Evolutionary conservation across 2,329 filamentous ascomycete species (phyloP).

Genomic region (Botrytis deweyae): DNA sequence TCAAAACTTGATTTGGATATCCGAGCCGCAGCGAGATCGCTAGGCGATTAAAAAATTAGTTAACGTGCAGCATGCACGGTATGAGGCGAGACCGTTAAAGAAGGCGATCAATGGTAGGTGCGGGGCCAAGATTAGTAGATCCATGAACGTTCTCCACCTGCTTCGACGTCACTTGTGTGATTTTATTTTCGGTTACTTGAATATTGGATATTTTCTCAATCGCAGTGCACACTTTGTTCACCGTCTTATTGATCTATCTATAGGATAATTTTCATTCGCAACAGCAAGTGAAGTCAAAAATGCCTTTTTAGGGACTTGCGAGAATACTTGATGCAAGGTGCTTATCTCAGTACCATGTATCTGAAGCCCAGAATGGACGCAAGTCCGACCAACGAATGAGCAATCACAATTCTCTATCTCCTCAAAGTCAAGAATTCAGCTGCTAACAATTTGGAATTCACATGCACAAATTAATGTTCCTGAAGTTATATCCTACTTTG

Average conservation of each 20-base stretch:
- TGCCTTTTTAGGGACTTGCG: not conserved
- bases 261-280: not conserved
- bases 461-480: not conserved
- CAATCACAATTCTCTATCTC: not conserved
- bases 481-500: not conserved
- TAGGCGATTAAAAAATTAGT: not conserved
- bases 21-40: not conserved
- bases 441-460: not conserved
- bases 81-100: not conserved
- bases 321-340: not conserved
- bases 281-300: not conserved
- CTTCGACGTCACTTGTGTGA: not conserved
- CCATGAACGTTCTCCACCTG: not conserved
- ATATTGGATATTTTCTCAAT: not conserved
- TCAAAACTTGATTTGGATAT: not conserved
- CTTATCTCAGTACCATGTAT: not conserved
- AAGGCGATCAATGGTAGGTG: not conserved
- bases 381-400: not conserved
- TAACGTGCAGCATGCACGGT: not conserved
- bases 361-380: not conserved
- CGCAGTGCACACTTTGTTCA: not conserved
- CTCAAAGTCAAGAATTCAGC: not conserved
- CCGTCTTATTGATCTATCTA: not conserved
- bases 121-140: not conserved
- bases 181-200: not conserved